Evolutionary conservation across 2,329 filamentous ascomycete species (phyloP).

Genomic region (Botryotinia convoluta): DNA sequence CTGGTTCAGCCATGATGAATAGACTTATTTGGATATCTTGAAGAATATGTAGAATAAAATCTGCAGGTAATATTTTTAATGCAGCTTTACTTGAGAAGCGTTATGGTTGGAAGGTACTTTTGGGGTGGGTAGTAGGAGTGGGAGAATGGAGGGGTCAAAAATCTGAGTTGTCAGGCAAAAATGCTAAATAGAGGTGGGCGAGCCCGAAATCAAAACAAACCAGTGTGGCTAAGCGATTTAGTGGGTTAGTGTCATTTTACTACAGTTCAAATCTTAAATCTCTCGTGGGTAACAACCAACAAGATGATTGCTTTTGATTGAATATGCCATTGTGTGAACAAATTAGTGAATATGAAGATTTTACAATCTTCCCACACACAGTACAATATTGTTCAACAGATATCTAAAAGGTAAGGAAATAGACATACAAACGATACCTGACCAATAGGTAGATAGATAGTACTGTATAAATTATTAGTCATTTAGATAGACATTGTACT

Average conservation of each 20-base stretch:
- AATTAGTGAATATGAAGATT: neutral
- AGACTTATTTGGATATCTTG: neutral
- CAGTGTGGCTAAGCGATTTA: constrained; percentile 15
- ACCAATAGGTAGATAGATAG: neutral
- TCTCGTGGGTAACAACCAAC: neutral
- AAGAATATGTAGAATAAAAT: constrained; percentile 6
- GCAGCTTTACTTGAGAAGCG: constrained; percentile 10
- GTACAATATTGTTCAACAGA: neutral
- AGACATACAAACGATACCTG: neutral
- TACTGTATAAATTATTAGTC: neutral
- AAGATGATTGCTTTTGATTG: neutral
- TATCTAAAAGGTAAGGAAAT: neutral
- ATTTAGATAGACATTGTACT: neutral
- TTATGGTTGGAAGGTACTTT: constrained; percentile 17
- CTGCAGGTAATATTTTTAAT: constrained; percentile 3
- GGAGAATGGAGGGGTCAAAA: constrained; percentile 21
- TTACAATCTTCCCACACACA: neutral
- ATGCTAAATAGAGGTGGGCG: neutral
- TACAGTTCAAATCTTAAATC: neutral
- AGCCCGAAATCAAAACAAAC: constrained; percentile 14
- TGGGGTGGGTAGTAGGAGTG: constrained; percentile 15
- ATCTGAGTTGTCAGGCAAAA: constrained; percentile 21
- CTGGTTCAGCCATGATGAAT: constrained; percentile 36
- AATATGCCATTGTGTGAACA: neutral
- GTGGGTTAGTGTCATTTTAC: neutral